Evolutionary conservation across 164 flowering plant genomes (phyloP), one percentile per base, ranked within the genome.

Genomic region (Kingdonia uniflora): DNA sequence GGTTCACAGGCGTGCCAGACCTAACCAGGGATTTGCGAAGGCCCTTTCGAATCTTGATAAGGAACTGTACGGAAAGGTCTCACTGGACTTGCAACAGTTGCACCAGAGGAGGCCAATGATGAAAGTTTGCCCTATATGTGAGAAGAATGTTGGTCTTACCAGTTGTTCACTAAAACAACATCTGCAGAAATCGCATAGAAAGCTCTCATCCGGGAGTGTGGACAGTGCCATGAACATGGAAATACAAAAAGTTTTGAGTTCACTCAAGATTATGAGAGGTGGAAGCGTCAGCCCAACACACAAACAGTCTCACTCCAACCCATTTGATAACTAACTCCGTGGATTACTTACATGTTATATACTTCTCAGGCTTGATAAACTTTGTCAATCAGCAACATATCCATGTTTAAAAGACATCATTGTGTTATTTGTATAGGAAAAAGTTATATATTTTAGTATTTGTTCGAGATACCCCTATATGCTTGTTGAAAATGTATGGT

Each of bases 221-320:
- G 99, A 94, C 67, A 86, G 96, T 67, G 99, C 99, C 42, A 94
- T 94, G 99, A 81, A 73, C 22, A 74, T 87, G 86, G 99, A 94
- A 60, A 89, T 94, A 67, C 87, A 94, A n/a, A 94, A 94, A 64
- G 92, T 78, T 33, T 43, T 89, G 64, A 65, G 52, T 20, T 79
- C 85, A 12, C 76, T 89, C 2, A 81, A 80, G 61, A 61, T 87
- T 14, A 78, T 72, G 64, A 76, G 85, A 35, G 74, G 85, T 14
- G 85, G 85, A 12, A 84, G 88, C 47, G 80, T 74, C 48, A 81
- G 89, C 61, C 87, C 95, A 20, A 72, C 68, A 1, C 76, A 66
- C 24, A 75, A 81, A 65, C 76, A 64, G 38, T 67, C 84, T 40
- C 62, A 49, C 11, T 24, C 51, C 8, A 8, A 29, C 35, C 35